A percentile compares a stretch with the other conserved stretches of the same genome.
These are phyloP conservation scores for Mollisia scopiformis DNA, from an alignment of 2,329 filamentous ascomycete genomes.

Conservation along the genomic window DNA sequence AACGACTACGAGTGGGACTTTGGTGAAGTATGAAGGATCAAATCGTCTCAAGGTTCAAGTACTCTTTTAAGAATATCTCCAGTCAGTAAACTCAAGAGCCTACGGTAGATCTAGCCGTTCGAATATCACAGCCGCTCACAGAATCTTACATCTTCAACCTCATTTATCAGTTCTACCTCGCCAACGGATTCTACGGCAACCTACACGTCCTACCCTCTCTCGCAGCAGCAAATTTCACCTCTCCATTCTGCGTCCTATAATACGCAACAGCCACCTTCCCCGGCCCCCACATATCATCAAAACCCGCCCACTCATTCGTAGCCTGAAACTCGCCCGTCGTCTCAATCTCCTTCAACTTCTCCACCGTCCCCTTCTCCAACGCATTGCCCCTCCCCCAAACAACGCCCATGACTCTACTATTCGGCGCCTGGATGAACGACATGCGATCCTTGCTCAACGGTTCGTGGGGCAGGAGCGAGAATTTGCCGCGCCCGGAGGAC, in stretches of 20 bases:
- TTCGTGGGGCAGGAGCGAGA: not conserved
- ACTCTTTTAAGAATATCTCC: too few relatives aligned
- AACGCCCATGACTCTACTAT: not conserved
- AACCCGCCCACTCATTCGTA: not conserved
- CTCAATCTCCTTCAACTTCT: conserved; percentile 11
- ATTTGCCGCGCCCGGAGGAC: not conserved
- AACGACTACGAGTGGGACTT: too few relatives aligned
- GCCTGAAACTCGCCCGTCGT: conserved; percentile 7
- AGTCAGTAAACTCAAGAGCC: too few relatives aligned
- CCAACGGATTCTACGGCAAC: conserved; percentile 10
- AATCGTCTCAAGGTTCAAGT: too few relatives aligned
- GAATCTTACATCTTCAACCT: too few relatives aligned
- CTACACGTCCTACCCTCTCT: conserved; percentile 2
- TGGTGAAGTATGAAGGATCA: too few relatives aligned
- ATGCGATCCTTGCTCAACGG: not conserved
- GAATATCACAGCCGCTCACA: too few relatives aligned
- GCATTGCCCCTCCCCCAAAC: conserved; percentile 4
- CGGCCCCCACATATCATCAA: conserved; percentile 5
- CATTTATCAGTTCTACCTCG: conserved; percentile 9
- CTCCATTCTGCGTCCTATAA: conserved; percentile 1
- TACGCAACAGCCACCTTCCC: not conserved
- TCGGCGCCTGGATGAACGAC: not conserved
- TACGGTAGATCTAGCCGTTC: too few relatives aligned
- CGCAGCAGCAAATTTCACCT: not conserved
- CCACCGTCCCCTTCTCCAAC: not conserved